These are phyloP conservation scores for Pseudocercospora crystallina DNA, from an alignment of 2,329 filamentous ascomycete genomes.

Conservation along the genomic window DNA sequence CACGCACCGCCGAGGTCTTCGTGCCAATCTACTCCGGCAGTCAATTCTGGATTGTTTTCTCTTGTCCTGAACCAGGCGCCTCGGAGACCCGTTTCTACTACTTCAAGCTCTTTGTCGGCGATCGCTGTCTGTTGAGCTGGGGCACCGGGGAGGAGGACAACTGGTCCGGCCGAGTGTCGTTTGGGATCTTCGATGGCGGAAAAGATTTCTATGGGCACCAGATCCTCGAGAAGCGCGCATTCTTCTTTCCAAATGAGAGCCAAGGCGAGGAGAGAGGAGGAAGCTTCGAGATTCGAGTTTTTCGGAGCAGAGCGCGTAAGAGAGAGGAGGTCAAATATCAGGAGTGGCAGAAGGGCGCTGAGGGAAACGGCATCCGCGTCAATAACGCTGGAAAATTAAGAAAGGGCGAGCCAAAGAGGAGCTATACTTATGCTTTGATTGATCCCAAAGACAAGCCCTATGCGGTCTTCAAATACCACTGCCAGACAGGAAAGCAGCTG, in stretches of 20 bases:
- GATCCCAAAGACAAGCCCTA: slow-evolving; percentile 51
- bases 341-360: slow-evolving; percentile 5
- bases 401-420: slow-evolving; percentile 42
- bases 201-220: slow-evolving; percentile 32
- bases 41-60: slow-evolving; percentile 47
- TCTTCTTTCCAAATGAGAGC: slow-evolving; percentile 38
- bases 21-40: slow-evolving; percentile 24
- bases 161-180: slow-evolving; percentile 48
- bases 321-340: slow-evolving; percentile 33
- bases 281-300: slow-evolving; percentile 44
- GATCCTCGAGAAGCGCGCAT: slow-evolving; percentile 42
- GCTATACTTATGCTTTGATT: slow-evolving; percentile 51
- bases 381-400: slow-evolving; percentile 39
- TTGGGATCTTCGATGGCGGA: slow-evolving; percentile 41
- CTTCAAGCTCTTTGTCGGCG: slow-evolving; percentile 49
- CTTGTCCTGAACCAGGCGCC: slow-evolving; percentile 23
- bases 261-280: slow-evolving; percentile 21
- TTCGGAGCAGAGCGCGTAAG: slow-evolving; percentile 42
- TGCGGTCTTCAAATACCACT: slow-evolving; percentile 43
- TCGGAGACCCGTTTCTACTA: slow-evolving; percentile 35
- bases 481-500: slow-evolving; percentile 12
- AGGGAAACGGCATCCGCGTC: slow-evolving; percentile 6
- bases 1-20: slow-evolving; percentile 4
- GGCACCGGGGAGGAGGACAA: slow-evolving; percentile 42
- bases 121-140: slow-evolving; percentile 44